Percentiles rank a stretch among this genome's conserved stretches.
phyloP scores from a whole-genome alignment of 495 filamentous ascomycete genomes.

The Haplographium delicatum region DNA sequence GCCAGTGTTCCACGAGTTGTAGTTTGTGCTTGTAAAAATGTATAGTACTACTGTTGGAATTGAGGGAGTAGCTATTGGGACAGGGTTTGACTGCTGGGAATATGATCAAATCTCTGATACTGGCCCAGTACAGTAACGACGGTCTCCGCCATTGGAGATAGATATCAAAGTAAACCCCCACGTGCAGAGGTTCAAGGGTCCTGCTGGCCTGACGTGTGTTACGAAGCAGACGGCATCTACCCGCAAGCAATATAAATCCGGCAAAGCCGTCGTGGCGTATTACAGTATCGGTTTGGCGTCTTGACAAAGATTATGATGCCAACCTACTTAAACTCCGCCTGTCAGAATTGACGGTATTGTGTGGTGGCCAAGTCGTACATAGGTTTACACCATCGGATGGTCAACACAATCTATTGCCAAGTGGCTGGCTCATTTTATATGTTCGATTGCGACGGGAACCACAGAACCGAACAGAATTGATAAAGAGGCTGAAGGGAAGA shows the following conservation, averaged over 20 bases:
- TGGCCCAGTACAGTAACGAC: too few relatives aligned
- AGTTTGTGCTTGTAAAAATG: too few relatives aligned
- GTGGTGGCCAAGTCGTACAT: background rate
- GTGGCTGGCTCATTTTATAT: too few relatives aligned
- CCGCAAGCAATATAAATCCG: background rate
- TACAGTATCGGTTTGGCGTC: background rate
- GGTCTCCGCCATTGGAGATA: too few relatives aligned
- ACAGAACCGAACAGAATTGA: background rate
- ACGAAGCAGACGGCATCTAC: background rate
- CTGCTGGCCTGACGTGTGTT: background rate
- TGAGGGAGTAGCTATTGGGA: too few relatives aligned
- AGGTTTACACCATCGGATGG: background rate
- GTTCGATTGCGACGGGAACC: background rate
- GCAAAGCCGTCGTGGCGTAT: background rate
- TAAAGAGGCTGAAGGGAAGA: too few relatives aligned
- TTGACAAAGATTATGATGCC: background rate
- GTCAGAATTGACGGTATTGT: too few relatives aligned
- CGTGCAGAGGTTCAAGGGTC: background rate
- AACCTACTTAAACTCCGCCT: too few relatives aligned
- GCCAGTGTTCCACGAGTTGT: too few relatives aligned
- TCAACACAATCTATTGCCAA: background rate
- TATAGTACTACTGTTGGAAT: too few relatives aligned
- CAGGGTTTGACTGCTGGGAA: too few relatives aligned
- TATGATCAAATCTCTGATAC: too few relatives aligned
- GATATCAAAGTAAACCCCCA: background rate